These are phyloP conservation scores for Pichia membranifaciens DNA, from an alignment of 805 yeast species.

Conservation along the genomic window DNA sequence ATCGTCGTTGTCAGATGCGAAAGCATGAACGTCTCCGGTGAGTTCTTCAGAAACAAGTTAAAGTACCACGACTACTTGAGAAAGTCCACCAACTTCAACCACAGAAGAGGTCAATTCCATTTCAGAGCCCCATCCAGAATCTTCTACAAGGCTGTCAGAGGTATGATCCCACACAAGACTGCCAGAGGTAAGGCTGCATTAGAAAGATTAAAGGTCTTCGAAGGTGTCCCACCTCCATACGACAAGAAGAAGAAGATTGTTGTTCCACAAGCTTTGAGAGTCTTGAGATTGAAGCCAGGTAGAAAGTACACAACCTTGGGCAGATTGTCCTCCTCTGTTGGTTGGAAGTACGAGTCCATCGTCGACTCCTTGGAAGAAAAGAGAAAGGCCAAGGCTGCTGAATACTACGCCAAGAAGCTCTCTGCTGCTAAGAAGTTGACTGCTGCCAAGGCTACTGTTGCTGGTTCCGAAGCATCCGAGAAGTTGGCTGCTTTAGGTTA, in stretches of 20 bases:
- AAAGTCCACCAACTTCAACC: constrained; percentile 98
- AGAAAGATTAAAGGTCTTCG: constrained; percentile 98
- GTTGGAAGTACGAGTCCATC: constrained; percentile 99
- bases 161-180: constrained; percentile 99
- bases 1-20: constrained; percentile 96
- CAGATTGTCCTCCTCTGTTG: constrained; percentile 92
- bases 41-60: constrained; percentile 99
- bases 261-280: constrained; percentile 99
- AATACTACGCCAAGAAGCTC: constrained; percentile 97
- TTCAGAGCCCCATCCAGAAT: constrained; percentile 99
- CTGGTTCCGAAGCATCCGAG: constrained; percentile 85
- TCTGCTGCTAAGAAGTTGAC: constrained; percentile 90
- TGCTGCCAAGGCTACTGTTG: constrained; percentile 81
- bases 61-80: constrained; percentile 99
- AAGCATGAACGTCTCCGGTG: constrained; percentile 98
- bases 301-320: constrained; percentile 99
- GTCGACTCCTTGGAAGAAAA: constrained; percentile 97
- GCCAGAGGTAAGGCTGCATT: constrained; percentile 99
- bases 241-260: constrained; percentile 99
- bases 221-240: constrained; percentile 99
- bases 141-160: constrained; percentile 99
- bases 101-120: constrained; percentile 99
- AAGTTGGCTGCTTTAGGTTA: constrained; percentile 96
- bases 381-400: constrained; percentile 98
- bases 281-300: constrained; percentile 98